Base-by-base conservation (phyloP, 345 rosid species). In the Pistacia atlantica region DNA sequence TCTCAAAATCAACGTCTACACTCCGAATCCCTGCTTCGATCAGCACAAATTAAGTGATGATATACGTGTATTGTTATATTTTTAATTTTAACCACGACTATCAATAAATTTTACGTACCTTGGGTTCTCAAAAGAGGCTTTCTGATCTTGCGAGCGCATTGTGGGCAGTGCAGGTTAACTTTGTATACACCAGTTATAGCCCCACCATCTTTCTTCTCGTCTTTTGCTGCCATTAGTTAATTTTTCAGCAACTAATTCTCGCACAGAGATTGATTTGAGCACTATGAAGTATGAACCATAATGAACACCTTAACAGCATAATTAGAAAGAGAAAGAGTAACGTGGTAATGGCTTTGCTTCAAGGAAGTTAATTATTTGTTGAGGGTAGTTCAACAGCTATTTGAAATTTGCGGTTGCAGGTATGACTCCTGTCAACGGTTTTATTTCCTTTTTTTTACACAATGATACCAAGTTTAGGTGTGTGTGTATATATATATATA, bases 81-180 rank as follows among this genome's bases (percentile, higher is more conserved):
- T 2, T 51, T 2, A 51, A 5, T 42, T 42, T 7, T 42, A 0
- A 5, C 46, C 46, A 42, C 46, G 46, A 42, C 46, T 42, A 42
- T 42, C 46, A 42, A 42, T 6, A 5, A 51, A 51, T 51, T 51
- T 11, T 52, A 86, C 93, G 17, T 52, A 86, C 93, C 93, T 85
- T 85, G 82, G 1, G 81, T 84, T 42, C 79, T 79, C 20, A 92
- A 67, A 70, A 92, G 96, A 76, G 94, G 94, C 79, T 73, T 90
- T 82, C 81, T 90, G 80, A 94, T 85, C 80, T 85, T 86, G 56
- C 79, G 69, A 14, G 94, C 93, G 51, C 96, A 92, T 77, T 94
- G 84, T 11, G 70, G 89, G 83, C 98, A 92, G 20, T 94, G 98
- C 67, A 94, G 84, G 69, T 92, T 92, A n/a, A 92, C 90, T 86